Conservation (phyloP, 176 grass and related monocot genomes). For the Avena eriantha region DNA sequence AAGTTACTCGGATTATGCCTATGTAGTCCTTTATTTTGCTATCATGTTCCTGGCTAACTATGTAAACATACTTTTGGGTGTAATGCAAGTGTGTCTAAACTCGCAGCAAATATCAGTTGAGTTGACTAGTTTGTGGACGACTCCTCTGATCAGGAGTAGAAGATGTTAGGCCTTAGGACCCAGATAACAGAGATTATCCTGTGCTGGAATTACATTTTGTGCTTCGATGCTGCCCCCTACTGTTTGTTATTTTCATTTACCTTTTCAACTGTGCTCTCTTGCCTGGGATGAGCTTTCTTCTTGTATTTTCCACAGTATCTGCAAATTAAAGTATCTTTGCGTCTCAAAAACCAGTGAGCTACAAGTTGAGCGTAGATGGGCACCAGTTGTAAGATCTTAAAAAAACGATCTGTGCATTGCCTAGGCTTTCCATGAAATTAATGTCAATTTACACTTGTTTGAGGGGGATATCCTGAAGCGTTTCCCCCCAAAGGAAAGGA, state of each 20-base stretch:
- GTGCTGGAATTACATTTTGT: not conserved
- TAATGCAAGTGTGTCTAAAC: not conserved
- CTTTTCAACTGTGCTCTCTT: not conserved
- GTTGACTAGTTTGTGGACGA: not conserved
- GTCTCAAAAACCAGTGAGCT: not conserved
- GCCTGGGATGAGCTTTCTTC: not conserved
- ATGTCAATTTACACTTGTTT: too few relatives aligned
- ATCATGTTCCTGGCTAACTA: not conserved
- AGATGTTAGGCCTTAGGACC: not conserved
- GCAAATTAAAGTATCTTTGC: not conserved
- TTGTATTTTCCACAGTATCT: not conserved
- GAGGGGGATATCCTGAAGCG: too few relatives aligned
- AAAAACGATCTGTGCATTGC: not conserved
- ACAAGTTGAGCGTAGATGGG: not conserved
- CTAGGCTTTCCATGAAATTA: too few relatives aligned
- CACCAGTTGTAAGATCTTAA: not conserved
- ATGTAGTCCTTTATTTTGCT: not conserved
- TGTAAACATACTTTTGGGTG: not conserved
- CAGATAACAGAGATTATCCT: not conserved
- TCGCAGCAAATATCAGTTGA: not conserved
- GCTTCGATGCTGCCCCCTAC: not conserved
- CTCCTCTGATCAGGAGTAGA: not conserved
- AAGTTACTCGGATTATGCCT: not conserved
- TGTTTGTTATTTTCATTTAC: not conserved
- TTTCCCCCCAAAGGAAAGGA: too few relatives aligned